These are phyloP conservation scores for Hypoxylon trugodes DNA, from an alignment of 495 filamentous ascomycete species.

Conservation along the genomic window DNA sequence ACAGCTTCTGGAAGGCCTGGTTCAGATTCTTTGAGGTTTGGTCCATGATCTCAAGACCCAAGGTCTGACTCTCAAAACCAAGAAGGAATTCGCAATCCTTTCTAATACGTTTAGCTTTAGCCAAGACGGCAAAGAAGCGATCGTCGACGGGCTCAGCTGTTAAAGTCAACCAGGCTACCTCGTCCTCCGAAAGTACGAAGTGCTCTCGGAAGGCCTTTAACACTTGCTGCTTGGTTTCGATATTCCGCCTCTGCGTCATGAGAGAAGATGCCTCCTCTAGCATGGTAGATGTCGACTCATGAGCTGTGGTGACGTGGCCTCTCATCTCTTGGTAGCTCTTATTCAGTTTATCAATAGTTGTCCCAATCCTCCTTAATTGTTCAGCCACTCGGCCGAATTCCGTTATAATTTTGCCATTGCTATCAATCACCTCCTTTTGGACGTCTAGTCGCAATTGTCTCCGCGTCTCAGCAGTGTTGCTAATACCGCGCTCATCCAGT, in stretches of 20 bases:
- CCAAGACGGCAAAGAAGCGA: slow-evolving; percentile 81
- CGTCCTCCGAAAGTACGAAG: slow-evolving; percentile 84
- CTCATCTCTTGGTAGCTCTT: slow-evolving; percentile 83
- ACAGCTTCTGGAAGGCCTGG: slow-evolving; percentile 91
- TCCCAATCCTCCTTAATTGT: slow-evolving; percentile 89
- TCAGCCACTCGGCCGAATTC: slow-evolving; percentile 93
- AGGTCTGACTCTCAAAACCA: slow-evolving; percentile 85
- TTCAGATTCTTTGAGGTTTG: slow-evolving; percentile 87
- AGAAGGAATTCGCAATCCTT: slow-evolving; percentile 88
- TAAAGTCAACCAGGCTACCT: slow-evolving; percentile 74
- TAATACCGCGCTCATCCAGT: slow-evolving; percentile 73
- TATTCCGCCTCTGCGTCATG: slow-evolving; percentile 75
- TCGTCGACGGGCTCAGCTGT: slow-evolving; percentile 84
- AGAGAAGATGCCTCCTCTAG: slow-evolving; percentile 81
- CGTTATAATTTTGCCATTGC: slow-evolving; percentile 88
- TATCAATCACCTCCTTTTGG: slow-evolving; percentile 91
- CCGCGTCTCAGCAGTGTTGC: slow-evolving; percentile 81
- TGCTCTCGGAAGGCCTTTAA: slow-evolving; percentile 84
- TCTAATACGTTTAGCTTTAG: slow-evolving; percentile 84
- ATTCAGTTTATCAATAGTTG: slow-evolving; percentile 79
- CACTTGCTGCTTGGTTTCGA: slow-evolving; percentile 86
- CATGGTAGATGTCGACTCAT: slow-evolving; percentile 76
- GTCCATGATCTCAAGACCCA: slow-evolving; percentile 91
- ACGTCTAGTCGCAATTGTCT: slow-evolving; percentile 83
- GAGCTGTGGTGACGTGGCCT: slow-evolving; percentile 75